Conservation (phyloP, 768 basidiomycete genomes). For the Suillus variegatus region DNA sequence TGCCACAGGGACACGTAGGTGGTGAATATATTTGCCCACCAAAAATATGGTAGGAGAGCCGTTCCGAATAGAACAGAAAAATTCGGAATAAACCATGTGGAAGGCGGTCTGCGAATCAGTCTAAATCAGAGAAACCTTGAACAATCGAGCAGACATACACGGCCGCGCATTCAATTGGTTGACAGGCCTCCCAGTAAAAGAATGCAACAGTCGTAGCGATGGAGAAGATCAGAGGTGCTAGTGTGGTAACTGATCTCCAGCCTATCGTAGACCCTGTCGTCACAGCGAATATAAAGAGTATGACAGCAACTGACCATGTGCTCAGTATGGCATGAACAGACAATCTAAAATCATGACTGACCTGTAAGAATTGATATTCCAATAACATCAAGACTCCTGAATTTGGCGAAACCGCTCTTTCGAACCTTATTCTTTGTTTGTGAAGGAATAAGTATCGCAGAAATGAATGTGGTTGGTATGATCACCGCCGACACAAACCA, state of each 20-base stretch:
- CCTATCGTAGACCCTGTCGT: slow-evolving; percentile 44
- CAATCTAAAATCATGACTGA: not conserved
- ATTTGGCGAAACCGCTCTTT: not conserved
- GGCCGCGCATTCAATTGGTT: slow-evolving; percentile 38
- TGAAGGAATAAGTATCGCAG: not conserved
- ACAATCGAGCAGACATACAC: not conserved
- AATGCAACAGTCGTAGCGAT: slow-evolving; percentile 38
- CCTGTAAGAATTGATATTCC: slow-evolving; percentile 1
- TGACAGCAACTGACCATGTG: not conserved
- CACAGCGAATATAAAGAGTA: slow-evolving; percentile 29
- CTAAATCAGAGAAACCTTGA: not conserved
- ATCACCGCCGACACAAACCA: not conserved
- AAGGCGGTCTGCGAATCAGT: not conserved
- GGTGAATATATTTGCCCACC: slow-evolving; percentile 39
- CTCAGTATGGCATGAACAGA: not conserved
- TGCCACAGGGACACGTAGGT: slow-evolving; percentile 38
- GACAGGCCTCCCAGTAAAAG: slow-evolving; percentile 42
- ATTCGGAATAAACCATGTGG: slow-evolving; percentile 33
- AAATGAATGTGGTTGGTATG: not conserved
- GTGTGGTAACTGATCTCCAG: slow-evolving; percentile 38
- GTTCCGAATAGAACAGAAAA: slow-evolving; percentile 38
- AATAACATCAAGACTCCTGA: not conserved
- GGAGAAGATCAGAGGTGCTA: slow-evolving; percentile 46
- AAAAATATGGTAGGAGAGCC: slow-evolving; percentile 39
- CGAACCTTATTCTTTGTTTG: not conserved